phyloP scores from a whole-genome alignment of 352 stramenopile genomes.

The Phytophthora ramorum region DNA sequence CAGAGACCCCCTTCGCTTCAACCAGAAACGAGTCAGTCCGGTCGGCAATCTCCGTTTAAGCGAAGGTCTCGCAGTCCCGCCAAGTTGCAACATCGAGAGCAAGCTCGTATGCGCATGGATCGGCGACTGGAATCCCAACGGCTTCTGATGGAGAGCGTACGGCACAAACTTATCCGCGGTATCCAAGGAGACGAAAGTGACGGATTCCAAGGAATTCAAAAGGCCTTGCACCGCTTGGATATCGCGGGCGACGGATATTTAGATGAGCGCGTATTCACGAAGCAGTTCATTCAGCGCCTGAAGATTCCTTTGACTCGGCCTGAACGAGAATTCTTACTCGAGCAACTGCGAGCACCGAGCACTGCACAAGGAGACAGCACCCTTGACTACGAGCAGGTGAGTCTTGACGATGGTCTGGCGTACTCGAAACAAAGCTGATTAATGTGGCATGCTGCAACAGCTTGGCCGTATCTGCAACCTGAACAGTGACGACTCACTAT shows the following conservation, averaged over 20 bases:
- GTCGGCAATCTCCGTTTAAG: slow-evolving; percentile 18
- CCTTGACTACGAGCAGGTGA: slow-evolving; percentile 67
- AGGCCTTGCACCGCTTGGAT: slow-evolving; percentile 49
- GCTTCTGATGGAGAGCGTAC: slow-evolving; percentile 53
- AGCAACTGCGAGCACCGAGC: slow-evolving; percentile 37
- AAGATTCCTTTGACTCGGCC: slow-evolving; percentile 49
- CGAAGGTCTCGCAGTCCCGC: slow-evolving; percentile 15
- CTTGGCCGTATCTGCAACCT: slow-evolving; percentile 52
- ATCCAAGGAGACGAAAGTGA: slow-evolving; percentile 37
- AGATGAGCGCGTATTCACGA: slow-evolving; percentile 44
- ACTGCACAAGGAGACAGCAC: slow-evolving; percentile 14
- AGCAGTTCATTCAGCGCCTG: slow-evolving; percentile 49
- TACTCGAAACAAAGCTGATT: not conserved
- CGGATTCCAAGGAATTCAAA: slow-evolving; percentile 56
- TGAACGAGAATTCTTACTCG: slow-evolving; percentile 58
- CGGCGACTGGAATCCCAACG: slow-evolving; percentile 57
- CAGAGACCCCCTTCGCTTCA: slow-evolving; percentile 15
- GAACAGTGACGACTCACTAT: slow-evolving; percentile 61
- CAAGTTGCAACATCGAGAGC: slow-evolving; percentile 18
- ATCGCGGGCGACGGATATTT: slow-evolving; percentile 44
- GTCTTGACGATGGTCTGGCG: not conserved
- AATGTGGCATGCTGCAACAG: not conserved
- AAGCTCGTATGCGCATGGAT: slow-evolving; percentile 51
- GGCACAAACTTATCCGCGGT: slow-evolving; percentile 59
- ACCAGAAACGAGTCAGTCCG: slow-evolving; percentile 3